These are phyloP conservation scores for Grammothele lineata DNA, from an alignment of 768 basidiomycete species.

Conservation along the genomic window DNA sequence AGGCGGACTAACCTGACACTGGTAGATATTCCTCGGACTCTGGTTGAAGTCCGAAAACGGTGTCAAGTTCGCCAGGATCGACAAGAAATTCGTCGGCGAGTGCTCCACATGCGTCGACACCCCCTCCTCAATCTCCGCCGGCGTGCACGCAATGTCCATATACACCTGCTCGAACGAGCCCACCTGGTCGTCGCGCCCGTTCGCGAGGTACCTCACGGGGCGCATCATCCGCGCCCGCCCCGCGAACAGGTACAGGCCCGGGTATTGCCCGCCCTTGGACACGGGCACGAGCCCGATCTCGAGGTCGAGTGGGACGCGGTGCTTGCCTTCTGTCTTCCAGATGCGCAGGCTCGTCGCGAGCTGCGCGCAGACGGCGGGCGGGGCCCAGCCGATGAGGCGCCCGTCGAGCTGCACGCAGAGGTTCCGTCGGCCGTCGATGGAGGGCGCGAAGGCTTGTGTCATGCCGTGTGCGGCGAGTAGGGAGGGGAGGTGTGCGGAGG, in stretches of 20 bases:
- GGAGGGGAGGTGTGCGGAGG: slow-evolving; percentile 73
- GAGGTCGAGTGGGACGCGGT: slow-evolving; percentile 85
- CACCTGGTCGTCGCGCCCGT: slow-evolving; percentile 83
- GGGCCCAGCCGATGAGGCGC: slow-evolving; percentile 90
- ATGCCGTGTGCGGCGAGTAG: slow-evolving; percentile 88
- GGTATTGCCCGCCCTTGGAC: slow-evolving; percentile 93
- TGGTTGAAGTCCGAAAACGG: slow-evolving; percentile 99
- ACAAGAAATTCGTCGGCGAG: slow-evolving; percentile 91
- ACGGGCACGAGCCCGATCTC: slow-evolving; percentile 88
- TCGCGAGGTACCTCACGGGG: slow-evolving; percentile 87
- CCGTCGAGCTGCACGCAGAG: slow-evolving; percentile 95
- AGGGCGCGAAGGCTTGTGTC: slow-evolving; percentile 82
- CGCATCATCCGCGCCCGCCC: slow-evolving; percentile 93
- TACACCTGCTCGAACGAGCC: slow-evolving; percentile 99
- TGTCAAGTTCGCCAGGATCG: slow-evolving; percentile 94
- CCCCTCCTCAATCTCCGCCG: slow-evolving; percentile 70
- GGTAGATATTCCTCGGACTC: slow-evolving; percentile 90
- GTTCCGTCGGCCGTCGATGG: slow-evolving; percentile 77
- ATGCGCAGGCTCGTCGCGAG: slow-evolving; percentile 84
- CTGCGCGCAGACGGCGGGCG: slow-evolving; percentile 62
- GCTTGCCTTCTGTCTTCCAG: slow-evolving; percentile 89
- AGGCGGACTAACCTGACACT: slow-evolving; percentile 67
- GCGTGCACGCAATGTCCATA: slow-evolving; percentile 94
- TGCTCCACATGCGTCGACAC: slow-evolving; percentile 92
- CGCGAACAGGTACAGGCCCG: slow-evolving; percentile 91